Percentiles rank a stretch among this genome's conserved stretches.
phyloP scores from a whole-genome alignment of 2,329 filamentous ascomycete species.

The Fusarium sp. region DNA sequence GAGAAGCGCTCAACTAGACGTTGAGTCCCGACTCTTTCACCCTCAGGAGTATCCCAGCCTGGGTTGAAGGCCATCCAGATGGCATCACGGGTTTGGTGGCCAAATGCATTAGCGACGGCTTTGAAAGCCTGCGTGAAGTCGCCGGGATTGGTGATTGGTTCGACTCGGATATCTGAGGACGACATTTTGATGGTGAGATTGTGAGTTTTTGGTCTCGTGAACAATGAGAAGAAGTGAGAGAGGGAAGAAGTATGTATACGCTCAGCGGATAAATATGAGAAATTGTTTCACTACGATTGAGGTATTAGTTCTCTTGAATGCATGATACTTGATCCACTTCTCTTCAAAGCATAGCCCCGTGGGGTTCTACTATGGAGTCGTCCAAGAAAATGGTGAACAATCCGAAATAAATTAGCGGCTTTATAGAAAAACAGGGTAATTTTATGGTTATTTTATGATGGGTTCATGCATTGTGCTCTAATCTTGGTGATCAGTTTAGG shows the following conservation, averaged over 20 bases:
- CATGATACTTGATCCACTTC: slow-evolving; percentile 28
- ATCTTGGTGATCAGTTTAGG: neutral
- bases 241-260: accelerated
- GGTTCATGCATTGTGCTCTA: neutral
- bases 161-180: slow-evolving; percentile 33
- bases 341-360: neutral
- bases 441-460: neutral
- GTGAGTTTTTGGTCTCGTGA: accelerated
- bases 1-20: slow-evolving; percentile 55
- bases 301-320: slow-evolving; percentile 21
- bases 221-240: neutral
- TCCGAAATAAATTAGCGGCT: neutral
- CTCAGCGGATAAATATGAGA: neutral
- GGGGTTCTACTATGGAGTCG: neutral
- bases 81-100: slow-evolving; percentile 59
- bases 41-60: slow-evolving; percentile 62
- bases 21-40: slow-evolving; percentile 48
- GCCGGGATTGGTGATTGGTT: slow-evolving; percentile 40
- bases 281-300: neutral
- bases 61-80: slow-evolving; percentile 64
- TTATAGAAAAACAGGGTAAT: neutral
- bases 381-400: neutral
- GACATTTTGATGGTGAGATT: neutral
- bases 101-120: slow-evolving; percentile 53
- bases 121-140: slow-evolving; percentile 44